A percentile compares a stretch with the other conserved stretches of the same genome.
These are phyloP conservation scores for Nigrospora oryzae DNA, from an alignment of 2,329 filamentous ascomycete genomes.

Conservation along the genomic window DNA sequence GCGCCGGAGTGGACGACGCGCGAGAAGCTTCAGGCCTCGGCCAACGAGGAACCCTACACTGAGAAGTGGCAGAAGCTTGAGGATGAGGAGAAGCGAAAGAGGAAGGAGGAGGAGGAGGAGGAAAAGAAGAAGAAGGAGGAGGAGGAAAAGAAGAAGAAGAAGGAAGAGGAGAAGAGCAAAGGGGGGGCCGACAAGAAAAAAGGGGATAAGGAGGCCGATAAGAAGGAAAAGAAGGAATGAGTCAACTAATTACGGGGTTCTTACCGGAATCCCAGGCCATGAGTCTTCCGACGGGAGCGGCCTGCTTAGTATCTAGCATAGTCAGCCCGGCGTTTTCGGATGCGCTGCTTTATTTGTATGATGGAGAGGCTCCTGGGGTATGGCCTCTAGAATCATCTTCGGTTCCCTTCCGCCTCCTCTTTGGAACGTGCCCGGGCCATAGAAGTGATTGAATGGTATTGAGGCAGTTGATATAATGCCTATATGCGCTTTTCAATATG, in stretches of 20 bases:
- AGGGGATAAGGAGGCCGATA: background rate
- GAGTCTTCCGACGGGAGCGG: no score
- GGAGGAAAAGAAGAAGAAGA: slow-evolving; percentile 21
- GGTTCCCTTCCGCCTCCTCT: no score
- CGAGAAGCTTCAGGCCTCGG: slow-evolving; percentile 28
- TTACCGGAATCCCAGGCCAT: background rate
- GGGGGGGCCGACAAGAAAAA: slow-evolving; percentile 9
- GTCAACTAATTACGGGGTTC: background rate
- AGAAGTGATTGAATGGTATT: no score
- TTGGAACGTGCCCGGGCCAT: no score
- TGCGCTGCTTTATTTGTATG: no score
- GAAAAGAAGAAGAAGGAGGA: slow-evolving; percentile 8
- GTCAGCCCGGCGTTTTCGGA: no score
- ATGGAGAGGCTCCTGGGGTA: no score
- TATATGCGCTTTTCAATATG: no score
- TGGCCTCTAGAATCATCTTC: no score
- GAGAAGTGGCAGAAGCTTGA: slow-evolving; percentile 39
- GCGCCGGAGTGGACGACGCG: slow-evolving; percentile 26
- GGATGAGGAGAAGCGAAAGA: slow-evolving; percentile 27
- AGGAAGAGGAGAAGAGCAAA: slow-evolving; percentile 21
- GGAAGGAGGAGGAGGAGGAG: slow-evolving; percentile 22
- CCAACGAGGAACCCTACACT: slow-evolving; percentile 21
- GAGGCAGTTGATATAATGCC: no score
- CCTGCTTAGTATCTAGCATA: no score
- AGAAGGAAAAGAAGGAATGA: background rate